Evolutionary conservation across 1,284 basidiomycete genomes (phyloP).

Genomic region (Cystobasidiaceae sp.): DNA sequence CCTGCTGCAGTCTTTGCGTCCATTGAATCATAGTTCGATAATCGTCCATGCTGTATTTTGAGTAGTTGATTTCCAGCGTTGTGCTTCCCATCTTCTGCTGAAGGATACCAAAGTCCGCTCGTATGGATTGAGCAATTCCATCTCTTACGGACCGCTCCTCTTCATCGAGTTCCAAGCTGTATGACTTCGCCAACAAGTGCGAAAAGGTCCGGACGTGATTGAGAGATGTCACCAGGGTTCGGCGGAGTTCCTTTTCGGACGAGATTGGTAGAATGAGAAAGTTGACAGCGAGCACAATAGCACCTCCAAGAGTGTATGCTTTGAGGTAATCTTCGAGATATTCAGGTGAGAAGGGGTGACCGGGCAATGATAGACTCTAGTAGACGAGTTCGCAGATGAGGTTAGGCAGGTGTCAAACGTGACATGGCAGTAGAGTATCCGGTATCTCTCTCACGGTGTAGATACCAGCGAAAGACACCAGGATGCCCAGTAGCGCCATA

Average conservation of each 20-base stretch:
- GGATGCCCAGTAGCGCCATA: slow-evolving; percentile 44
- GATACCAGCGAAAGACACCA: slow-evolving; percentile 46
- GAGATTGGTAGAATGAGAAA: slow-evolving; percentile 45
- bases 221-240: slow-evolving; percentile 44
- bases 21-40: slow-evolving; percentile 42
- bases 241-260: slow-evolving; percentile 46
- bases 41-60: slow-evolving; percentile 44
- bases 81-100: slow-evolving; percentile 44
- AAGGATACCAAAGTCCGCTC: slow-evolving; percentile 45
- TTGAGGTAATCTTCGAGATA: slow-evolving; percentile 45
- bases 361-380: slow-evolving; percentile 29
- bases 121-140: slow-evolving; percentile 44
- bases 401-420: no score
- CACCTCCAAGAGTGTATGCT: slow-evolving; percentile 43
- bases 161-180: slow-evolving; percentile 44
- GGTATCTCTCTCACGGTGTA: slow-evolving; percentile 30
- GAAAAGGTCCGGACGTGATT: slow-evolving; percentile 45
- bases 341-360: slow-evolving; percentile 36
- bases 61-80: slow-evolving; percentile 45
- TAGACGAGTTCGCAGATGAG: not conserved
- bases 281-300: slow-evolving; percentile 46
- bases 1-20: slow-evolving; percentile 44
- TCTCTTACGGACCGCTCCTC: slow-evolving; percentile 46
- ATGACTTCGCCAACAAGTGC: slow-evolving; percentile 45
- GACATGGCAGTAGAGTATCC: no score